Base-by-base conservation (phyloP, 2,329 filamentous ascomycete species). In the Microcera coccophila region DNA sequence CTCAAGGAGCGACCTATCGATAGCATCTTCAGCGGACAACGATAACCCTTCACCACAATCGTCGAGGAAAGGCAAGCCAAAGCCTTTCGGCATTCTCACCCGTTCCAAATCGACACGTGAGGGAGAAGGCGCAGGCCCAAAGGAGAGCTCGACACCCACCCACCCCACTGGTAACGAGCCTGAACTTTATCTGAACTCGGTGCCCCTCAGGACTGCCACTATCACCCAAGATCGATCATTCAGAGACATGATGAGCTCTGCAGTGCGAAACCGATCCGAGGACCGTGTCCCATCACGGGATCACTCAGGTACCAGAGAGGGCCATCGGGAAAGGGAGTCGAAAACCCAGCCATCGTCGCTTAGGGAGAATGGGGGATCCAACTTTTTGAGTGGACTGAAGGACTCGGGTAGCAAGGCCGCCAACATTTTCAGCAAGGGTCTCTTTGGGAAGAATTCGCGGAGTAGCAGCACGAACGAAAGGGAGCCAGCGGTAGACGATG, bases 361-460 rank as follows among this genome's bases (percentile, higher is more conserved):
- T 51, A 76, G 77, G 40, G 81, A 85, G 36, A 81, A 76, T 36
- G 81, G 56, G 9, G 57, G 82, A 14, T 58, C 55, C n/a, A 45
- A 36, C 15, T 58, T 58, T 26, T 50, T 58, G 20, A 58, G 57
- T 22, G 54, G 55, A 10, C 48, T 59, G 5, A 55, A 53, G 40
- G 59, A 48, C 37, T 54, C 52, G 19, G 53, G 51, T 29, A 58
- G 52, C n/a, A 54, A 54, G 16, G 55, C 55, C 22, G 87, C 87
- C 17, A 87, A 88, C 49, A 88, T 89, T 58, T 80, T 91, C 48
- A 84, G 87, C 52, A 91, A 90, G 60, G 85, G 85, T 9, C 75
- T 94, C 39, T 90, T 95, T 59, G 86, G 86, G 46, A 93, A 93
- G 65, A 75, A 84, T 52, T 77, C 76, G 16, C 78, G 87, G 42